Base-by-base conservation (phyloP, 148 eudicot species). In the Persicaria maculosa region DNA sequence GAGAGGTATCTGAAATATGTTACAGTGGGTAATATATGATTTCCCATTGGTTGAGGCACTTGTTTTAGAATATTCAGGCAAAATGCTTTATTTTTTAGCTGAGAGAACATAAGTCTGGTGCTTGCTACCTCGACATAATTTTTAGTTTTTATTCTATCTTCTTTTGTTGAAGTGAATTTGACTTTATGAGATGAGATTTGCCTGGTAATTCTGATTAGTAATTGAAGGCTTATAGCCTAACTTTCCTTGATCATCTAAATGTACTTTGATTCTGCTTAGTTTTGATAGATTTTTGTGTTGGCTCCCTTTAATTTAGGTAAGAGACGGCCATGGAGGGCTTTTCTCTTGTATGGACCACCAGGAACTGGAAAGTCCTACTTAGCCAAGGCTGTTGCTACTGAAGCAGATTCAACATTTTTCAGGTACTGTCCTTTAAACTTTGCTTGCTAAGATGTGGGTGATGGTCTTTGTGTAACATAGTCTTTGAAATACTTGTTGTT, bases 381-480 rank as follows among this genome's bases (percentile, higher is more conserved):
- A 72, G 99, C 99, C 71, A 95, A 92, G 85, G 99, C 99, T 85
- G 99, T 95, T 71, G 99, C 99, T 54, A 95, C 99, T 58, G 99
- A 95, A 84, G 99, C 99, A 73, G 99, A 95, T 83, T 95, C 99
- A 7, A 92, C 97, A 14, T 95, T 95, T 83, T 95, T 87, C 74
- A 95, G 99, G 99, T 90, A 80, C 61, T 44, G 14, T 54, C 15
- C 75, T 61, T 25, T 40, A 59, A 9, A 46, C 43, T 14, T 62
- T 44, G 11, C 44, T 62, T 62, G 68, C 44, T 31, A 17, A 10
- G 44, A 62, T 31, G 10, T 62, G 68, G 15, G 31, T 62, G 44
- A 62, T 62, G 44, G 44, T 36, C 14, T 40, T 65, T 43, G 47
- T 45, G 70, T 5, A 31, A 9, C 0, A 0, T 25, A 14, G 45